Evolutionary conservation across 2,329 filamentous ascomycete genomes (phyloP), one percentile per base, ranked within the genome.

Genomic region (Pseudopithomyces maydicus): DNA sequence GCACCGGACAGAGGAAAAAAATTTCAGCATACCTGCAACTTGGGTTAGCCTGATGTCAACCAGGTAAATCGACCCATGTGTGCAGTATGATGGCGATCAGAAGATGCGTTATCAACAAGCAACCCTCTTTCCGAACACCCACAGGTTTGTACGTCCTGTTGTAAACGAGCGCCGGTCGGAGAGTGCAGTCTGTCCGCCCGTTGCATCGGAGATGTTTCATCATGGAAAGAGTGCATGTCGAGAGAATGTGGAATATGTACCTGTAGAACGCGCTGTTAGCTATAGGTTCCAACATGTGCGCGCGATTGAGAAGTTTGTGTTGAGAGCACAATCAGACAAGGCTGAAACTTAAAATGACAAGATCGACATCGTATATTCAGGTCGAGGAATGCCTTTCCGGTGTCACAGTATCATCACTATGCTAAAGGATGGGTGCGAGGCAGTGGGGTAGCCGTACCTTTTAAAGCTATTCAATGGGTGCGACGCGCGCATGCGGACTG

Each of bases 101-200:
- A 75, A 84, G 83, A 87, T 85, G 85, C 86, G 77, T 81, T 87
- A 82, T 88, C 85, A 88, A 87, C 85, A 87, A 87, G 83, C 82
- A 82, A 77, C 74, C 80, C 81, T 78, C 69, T 74, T 71, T 69
- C 70, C 75, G 68, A 75, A 76, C 81, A 82, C 74, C 83, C 81
- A 81, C 84, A 83, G 80, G 83, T 85, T 87, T 87, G 85, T 87
- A 88, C 83, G 83, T 48, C 79, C 80, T 79, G 78, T 77, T 83
- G 79, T 81, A 70, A 65, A 77, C 75, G 82, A 79, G 78, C 81
- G 81, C 72, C 72, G 73, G 75, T 72, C 71, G 66, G 78, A 74
- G 79, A 78, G 81, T 78, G 82, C 79, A 70, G 78, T 88, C 81
- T 87, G 85, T 86, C 85, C 85, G 85, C 85, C 85, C 84, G 85